Evolutionary conservation across 2,329 filamentous ascomycete genomes (phyloP), one percentile per base, ranked within the genome.

Genomic region (Daldinia sp.): DNA sequence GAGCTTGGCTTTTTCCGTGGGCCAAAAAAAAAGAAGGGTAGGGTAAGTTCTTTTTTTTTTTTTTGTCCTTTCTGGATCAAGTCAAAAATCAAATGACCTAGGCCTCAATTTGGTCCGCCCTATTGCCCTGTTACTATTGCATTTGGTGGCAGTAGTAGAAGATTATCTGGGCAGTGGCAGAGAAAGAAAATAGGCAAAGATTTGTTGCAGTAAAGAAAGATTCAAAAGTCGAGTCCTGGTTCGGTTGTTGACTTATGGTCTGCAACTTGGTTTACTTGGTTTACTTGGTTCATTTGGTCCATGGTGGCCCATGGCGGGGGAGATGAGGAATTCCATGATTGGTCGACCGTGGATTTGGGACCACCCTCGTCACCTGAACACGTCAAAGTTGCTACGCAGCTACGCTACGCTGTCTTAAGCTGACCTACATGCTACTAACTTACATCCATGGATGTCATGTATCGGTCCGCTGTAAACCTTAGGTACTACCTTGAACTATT

Each of bases 361-460:
- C 64, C 61, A 51, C 64, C 59, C 58, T 64, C 60, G 64, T 67
- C 64, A 67, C 65, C 65, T 67, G 65, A 67, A 67, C 65, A 67
- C 65, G 65, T 67, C 65, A 65, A 67, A 65, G 48, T 21, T 64
- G 61, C 64, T 66, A 55, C 53, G 50, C 54, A 64, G 63, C 48
- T 43, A 34, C 45, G n/a, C 45, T 48, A 41, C 45, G 59, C 59
- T 60, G 56, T 63, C 53, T 63, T 35, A 17, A 50, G 34, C 21
- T 29, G 11, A 27, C 32, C 15, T 34, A 51, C 30, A 37, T 34
- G 21, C 17, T 25, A 51, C 21, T n/a, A n/a, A 27, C 21, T 25
- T 21, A 25, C 32, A 51, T 34, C 30, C 30, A 15, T 23, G 23
- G 11, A 50, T 50, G 29, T 23, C 21, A 34, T 50, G 47, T 50